Conservation (phyloP, 129 eudicot species). For the Oenanthe sinensis region DNA sequence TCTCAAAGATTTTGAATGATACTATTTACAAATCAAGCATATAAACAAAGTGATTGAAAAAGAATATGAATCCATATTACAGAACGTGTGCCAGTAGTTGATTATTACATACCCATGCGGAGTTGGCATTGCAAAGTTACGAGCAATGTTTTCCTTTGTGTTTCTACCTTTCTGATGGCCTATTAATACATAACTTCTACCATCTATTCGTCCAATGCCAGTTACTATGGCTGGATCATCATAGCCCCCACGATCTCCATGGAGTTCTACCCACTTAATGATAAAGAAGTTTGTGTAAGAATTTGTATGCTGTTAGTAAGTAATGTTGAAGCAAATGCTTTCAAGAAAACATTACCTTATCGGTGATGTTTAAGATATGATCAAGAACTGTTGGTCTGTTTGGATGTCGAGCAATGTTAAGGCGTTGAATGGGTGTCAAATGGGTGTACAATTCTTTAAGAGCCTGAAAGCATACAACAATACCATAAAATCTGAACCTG, state of each 20-base stretch:
- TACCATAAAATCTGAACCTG: not conserved
- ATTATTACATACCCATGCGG: conserved; percentile 21
- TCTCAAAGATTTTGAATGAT: not conserved
- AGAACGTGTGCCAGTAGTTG: not conserved
- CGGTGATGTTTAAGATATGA: conserved; percentile 21
- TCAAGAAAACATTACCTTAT: conserved; percentile 6
- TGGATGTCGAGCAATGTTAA: conserved; percentile 21
- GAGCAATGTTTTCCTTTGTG: conserved; percentile 23
- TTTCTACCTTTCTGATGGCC: conserved; percentile 23
- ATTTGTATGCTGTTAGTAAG: not conserved
- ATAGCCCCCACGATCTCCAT: conserved; percentile 45
- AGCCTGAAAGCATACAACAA: conserved; percentile 10
- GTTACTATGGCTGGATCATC: conserved; percentile 43
- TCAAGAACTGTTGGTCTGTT: conserved; percentile 23
- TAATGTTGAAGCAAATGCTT: not conserved
- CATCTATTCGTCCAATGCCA: conserved; percentile 24
- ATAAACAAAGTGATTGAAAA: not conserved
- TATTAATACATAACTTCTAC: conserved; percentile 19
- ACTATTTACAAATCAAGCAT: not conserved
- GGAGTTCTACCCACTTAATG: conserved; percentile 23
- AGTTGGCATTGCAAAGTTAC: conserved; percentile 28
- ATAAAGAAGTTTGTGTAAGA: not conserved
- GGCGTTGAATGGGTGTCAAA: conserved; percentile 22
- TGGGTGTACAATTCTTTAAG: conserved; percentile 20
- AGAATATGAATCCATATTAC: not conserved